phyloP scores from a whole-genome alignment of 768 basidiomycete genomes.

The Trametes cubensis region DNA sequence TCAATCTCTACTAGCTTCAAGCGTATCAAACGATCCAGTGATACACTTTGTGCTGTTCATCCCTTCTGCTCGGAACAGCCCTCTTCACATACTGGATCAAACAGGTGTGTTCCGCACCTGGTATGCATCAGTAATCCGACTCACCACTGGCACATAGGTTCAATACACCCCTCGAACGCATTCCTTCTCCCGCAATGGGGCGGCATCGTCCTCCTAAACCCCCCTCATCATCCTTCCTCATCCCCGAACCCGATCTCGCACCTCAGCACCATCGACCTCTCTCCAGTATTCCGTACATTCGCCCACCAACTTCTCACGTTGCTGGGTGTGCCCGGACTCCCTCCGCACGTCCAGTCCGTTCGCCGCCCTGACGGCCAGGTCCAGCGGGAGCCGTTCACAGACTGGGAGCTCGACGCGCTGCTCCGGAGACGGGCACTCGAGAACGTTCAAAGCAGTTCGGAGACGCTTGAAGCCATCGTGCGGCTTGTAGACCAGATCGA shows the following conservation, averaged over 20 bases:
- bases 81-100: constrained; percentile 65
- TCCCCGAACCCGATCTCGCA: constrained; percentile 23
- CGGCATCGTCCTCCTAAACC: constrained; percentile 78
- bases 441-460: constrained; percentile 66
- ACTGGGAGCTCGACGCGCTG: constrained; percentile 85
- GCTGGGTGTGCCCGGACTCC: constrained; percentile 76
- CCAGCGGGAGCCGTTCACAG: constrained; percentile 43
- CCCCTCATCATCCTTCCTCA: constrained; percentile 33
- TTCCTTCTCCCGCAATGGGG: constrained; percentile 97
- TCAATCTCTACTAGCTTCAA: constrained; percentile 63
- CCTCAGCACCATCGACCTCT: constrained; percentile 49
- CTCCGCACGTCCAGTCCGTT: constrained; percentile 44
- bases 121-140: not conserved
- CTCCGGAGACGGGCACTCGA: constrained; percentile 69
- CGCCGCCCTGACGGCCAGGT: constrained; percentile 2
- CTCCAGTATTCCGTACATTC: constrained; percentile 63
- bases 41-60: constrained; percentile 91
- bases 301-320: constrained; percentile 72
- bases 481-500: constrained; percentile 83
- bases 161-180: constrained; percentile 53
- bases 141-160: constrained; percentile 41
- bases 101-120: constrained; percentile 43
- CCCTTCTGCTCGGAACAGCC: constrained; percentile 68
- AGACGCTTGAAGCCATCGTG: constrained; percentile 81
- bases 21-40: constrained; percentile 91